Percentiles rank a stretch among this genome's conserved stretches.
Conservation (phyloP, 441 rosid genomes). For the Pelargonium myrrhifolium region DNA sequence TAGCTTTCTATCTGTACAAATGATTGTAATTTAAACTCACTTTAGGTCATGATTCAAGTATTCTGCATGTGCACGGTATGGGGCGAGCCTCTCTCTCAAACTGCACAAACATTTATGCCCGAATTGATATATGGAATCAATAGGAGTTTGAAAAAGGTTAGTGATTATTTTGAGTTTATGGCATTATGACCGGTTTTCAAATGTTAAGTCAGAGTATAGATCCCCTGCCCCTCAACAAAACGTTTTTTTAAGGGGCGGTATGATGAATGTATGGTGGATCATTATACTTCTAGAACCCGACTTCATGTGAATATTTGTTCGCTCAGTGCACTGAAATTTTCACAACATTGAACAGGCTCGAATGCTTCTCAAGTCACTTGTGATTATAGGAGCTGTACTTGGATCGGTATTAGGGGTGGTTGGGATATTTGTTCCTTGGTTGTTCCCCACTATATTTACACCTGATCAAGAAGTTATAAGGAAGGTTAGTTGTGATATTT, state of each 20-base stretch:
- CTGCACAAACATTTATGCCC: conserved; percentile 33
- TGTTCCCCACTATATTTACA: conserved; percentile 31
- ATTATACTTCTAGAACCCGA: too few relatives aligned
- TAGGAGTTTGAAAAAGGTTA: conserved; percentile 21
- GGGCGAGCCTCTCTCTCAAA: conserved; percentile 33
- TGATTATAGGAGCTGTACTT: conserved; percentile 23
- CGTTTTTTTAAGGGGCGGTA: too few relatives aligned
- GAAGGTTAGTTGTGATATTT: conserved; percentile 23
- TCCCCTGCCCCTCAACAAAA: too few relatives aligned
- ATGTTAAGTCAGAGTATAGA: too few relatives aligned
- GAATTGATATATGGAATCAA: conserved; percentile 25
- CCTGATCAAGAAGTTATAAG: conserved; percentile 23
- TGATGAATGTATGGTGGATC: too few relatives aligned
- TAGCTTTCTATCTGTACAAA: not conserved
- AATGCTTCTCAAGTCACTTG: conserved; percentile 28
- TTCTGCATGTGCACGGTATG: conserved; percentile 26
- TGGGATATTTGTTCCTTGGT: conserved; percentile 32
- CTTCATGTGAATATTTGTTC: not conserved
- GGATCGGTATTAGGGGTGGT: conserved; percentile 26
- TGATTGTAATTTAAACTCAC: not conserved
- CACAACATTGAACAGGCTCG: conserved; percentile 20
- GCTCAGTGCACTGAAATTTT: not conserved
- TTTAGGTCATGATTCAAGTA: conserved; percentile 31
- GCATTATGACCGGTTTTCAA: not conserved
- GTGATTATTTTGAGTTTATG: conserved; percentile 7